These are phyloP conservation scores for Fusarium sp. DNA, from an alignment of 2,329 filamentous ascomycete genomes.

Conservation along the genomic window DNA sequence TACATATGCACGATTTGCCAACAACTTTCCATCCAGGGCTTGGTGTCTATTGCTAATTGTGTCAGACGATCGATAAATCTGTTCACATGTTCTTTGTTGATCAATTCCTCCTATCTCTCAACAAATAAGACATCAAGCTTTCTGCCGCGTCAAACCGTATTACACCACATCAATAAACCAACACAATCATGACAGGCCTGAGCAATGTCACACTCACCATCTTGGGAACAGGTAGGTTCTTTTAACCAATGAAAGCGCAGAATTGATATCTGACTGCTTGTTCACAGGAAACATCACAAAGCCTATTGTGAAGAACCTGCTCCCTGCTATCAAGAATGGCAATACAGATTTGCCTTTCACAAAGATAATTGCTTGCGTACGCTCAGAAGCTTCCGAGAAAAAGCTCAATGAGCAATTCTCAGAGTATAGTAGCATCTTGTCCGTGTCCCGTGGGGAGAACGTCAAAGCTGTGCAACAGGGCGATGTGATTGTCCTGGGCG, in stretches of 20 bases:
- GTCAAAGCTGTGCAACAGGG: slow-evolving; percentile 52
- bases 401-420: slow-evolving; percentile 41
- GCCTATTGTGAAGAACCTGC: slow-evolving; percentile 46
- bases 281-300: slow-evolving; percentile 50
- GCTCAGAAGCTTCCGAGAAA: slow-evolving; percentile 45
- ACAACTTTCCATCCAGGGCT: slow-evolving; percentile 26
- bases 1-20: slow-evolving; percentile 37
- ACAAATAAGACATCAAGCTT: neutral
- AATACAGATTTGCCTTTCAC: slow-evolving; percentile 40
- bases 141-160: slow-evolving; percentile 3
- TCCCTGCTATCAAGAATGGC: slow-evolving; percentile 18
- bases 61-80: slow-evolving; percentile 4
- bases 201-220: slow-evolving; percentile 44
- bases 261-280: neutral
- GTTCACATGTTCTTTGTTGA: neutral
- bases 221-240: slow-evolving; percentile 39
- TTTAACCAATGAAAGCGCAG: neutral
- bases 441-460: slow-evolving; percentile 51
- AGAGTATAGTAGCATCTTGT: slow-evolving; percentile 24
- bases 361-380: slow-evolving; percentile 48
- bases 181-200: slow-evolving; percentile 30
- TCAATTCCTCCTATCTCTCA: neutral
- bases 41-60: slow-evolving; percentile 14
- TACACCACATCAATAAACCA: neutral
- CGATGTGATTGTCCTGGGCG: slow-evolving; percentile 59